Evolutionary conservation across 805 yeast genomes (phyloP).

Genomic region (Yamadazyma sp.): DNA sequence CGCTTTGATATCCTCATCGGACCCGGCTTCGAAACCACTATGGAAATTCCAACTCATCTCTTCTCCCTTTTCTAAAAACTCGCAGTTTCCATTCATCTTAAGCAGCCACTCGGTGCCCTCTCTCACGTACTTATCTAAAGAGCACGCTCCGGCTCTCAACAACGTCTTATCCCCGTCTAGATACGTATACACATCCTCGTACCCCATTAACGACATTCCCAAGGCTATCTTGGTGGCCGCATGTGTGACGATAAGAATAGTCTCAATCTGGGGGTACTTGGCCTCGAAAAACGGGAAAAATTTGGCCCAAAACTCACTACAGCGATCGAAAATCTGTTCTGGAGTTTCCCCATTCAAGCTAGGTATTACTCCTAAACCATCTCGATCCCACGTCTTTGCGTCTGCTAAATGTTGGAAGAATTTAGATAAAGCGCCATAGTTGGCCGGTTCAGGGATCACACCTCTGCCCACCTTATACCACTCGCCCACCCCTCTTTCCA

Average conservation of each 20-base stretch:
- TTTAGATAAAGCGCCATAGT: slow-evolving; percentile 43
- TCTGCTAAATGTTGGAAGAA: slow-evolving; percentile 53
- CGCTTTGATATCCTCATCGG: slow-evolving; percentile 76
- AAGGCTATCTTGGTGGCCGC: slow-evolving; percentile 91
- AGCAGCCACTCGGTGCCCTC: slow-evolving; percentile 52
- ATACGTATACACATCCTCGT: slow-evolving; percentile 49
- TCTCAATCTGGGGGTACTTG: slow-evolving; percentile 57
- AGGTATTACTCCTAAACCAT: slow-evolving; percentile 64
- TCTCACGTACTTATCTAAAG: slow-evolving; percentile 62
- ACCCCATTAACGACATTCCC: slow-evolving; percentile 71
- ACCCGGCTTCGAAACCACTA: slow-evolving; percentile 79
- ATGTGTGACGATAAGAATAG: slow-evolving; percentile 78
- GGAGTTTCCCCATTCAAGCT: slow-evolving; percentile 71
- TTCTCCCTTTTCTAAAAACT: slow-evolving; percentile 72
- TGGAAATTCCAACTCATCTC: slow-evolving; percentile 94
- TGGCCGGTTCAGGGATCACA: slow-evolving; percentile 70
- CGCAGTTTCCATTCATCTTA: slow-evolving; percentile 69
- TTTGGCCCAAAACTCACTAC: slow-evolving; percentile 49
- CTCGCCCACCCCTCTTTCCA: slow-evolving; percentile 89
- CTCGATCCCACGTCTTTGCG: slow-evolving; percentile 36
- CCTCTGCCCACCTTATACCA: slow-evolving; percentile 79
- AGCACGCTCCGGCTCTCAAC: slow-evolving; percentile 79
- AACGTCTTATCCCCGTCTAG: slow-evolving; percentile 42
- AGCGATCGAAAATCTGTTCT: slow-evolving; percentile 64
- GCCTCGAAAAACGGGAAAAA: slow-evolving; percentile 60